phyloP scores from a whole-genome alignment of 129 eudicot species.

The Flaveria ramosissima region DNA sequence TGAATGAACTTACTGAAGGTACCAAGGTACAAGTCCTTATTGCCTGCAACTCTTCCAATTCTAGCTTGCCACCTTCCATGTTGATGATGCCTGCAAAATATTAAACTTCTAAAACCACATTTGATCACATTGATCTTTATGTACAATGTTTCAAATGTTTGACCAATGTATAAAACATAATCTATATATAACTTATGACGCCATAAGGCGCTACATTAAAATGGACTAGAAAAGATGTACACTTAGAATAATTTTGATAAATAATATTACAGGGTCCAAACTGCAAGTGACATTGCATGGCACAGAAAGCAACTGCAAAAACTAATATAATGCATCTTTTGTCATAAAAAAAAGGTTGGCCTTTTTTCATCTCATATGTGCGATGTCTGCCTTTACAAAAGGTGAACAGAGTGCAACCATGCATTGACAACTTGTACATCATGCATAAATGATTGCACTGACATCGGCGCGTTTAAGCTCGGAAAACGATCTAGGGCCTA shows the following conservation, averaged over 20 bases:
- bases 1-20: conserved; percentile 73
- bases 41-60: conserved; percentile 99
- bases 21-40: conserved; percentile 99
- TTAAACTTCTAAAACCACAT: conserved; percentile 8
- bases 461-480: not conserved
- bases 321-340: conserved; percentile 26
- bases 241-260: not conserved
- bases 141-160: not conserved
- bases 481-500: not conserved
- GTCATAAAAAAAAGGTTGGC: conserved; percentile 20
- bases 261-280: not conserved
- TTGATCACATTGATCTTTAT: not conserved
- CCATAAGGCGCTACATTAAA: no score
- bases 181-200: not conserved
- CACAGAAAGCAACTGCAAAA: conserved; percentile 31
- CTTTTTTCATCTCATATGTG: conserved; percentile 24
- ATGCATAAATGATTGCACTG: conserved; percentile 9
- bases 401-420: conserved; percentile 3
- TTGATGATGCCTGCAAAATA: conserved; percentile 80
- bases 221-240: not conserved
- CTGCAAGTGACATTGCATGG: conserved; percentile 24
- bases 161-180: not conserved
- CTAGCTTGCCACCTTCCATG: conserved; percentile 99
- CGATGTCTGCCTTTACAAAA: conserved; percentile 30
- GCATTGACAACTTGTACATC: conserved; percentile 22